Base-by-base conservation (phyloP, 129 eudicot genomes). In the Solidago caesia region DNA sequence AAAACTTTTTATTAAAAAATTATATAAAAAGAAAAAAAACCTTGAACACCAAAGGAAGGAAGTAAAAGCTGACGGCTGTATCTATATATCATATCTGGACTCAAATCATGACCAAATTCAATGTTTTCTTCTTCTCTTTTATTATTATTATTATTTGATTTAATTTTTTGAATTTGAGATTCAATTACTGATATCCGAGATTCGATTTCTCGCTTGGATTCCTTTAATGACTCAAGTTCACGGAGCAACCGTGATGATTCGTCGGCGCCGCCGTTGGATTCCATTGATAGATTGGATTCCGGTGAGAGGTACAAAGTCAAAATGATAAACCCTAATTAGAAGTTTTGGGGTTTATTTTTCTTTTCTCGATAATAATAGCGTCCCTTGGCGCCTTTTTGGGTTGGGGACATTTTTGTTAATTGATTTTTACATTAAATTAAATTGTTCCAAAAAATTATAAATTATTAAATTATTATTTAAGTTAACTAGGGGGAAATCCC, bases 21-120 rank as follows among this genome's bases (percentile, higher is more conserved):
- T 29, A 14, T 8, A 63, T 8, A 16, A 39, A 39, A 58, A 26
- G 13, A 4, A 47, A 8, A 55, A 44, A 42, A 63, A 89, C 96
- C 96, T 87, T 83, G 85, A 85, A 90, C 96, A 12, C 93, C 98
- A 53, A 94, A 94, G 0, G 97, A 88, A 70, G 97, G 97, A 14
- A 94, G 98, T 75, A 94, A 73, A 43, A 94, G 89, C 9, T 94
- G 98, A 58, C 97, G 98, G 71, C 98, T 94, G 74, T 90, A 94
- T 74, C 98, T 75, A 72, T 94, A 90, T 41, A 94, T 88, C 74
- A 75, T 74, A 71, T 90, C 91, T 8, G 96, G 74, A 49, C 91
- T 75, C 25, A 94, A 56, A n/a, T 80, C 84, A 71, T 90, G 85
- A 11, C 84, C 87, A 45, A 7, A 59, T 21, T n/a, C 60, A 27